Evolutionary conservation across 495 filamentous ascomycete genomes (phyloP).

Genomic region (Hypoxylon fuscum): DNA sequence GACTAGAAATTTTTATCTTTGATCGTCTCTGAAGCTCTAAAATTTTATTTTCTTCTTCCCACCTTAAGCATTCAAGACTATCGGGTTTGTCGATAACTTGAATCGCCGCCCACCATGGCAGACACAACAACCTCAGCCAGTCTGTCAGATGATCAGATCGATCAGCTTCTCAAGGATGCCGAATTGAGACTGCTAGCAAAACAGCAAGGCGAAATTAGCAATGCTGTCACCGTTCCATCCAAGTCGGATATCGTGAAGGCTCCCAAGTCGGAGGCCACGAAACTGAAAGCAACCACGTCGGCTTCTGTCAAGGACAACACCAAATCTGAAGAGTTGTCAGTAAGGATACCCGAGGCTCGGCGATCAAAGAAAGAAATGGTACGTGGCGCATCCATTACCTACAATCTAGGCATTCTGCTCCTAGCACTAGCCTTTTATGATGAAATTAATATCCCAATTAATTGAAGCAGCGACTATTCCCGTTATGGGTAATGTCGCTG

Average conservation of each 20-base stretch:
- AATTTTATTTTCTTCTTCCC: slow-evolving; percentile 22
- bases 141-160: slow-evolving; percentile 44
- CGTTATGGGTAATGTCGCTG: slow-evolving; percentile 79
- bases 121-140: slow-evolving; percentile 16
- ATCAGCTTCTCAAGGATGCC: slow-evolving; percentile 42
- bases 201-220: slow-evolving; percentile 32
- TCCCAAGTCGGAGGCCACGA: slow-evolving; percentile 18
- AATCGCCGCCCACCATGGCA: slow-evolving; percentile 23
- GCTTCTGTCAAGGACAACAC: slow-evolving; percentile 32
- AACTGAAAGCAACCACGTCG: slow-evolving; percentile 6
- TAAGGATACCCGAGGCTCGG: slow-evolving; percentile 51
- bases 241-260: slow-evolving; percentile 25
- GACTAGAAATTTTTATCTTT: slow-evolving; percentile 17
- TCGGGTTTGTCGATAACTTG: slow-evolving; percentile 3
- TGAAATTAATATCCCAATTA: slow-evolving; percentile 57
- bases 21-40: slow-evolving; percentile 11
- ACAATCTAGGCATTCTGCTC: not conserved
- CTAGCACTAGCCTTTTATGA: slow-evolving; percentile 45
- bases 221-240: slow-evolving; percentile 15
- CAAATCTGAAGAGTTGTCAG: slow-evolving; percentile 43
- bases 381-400: slow-evolving; percentile 29
- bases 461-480: slow-evolving; percentile 57
- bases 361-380: slow-evolving; percentile 53
- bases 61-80: not conserved
- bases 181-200: slow-evolving; percentile 41